Evolutionary conservation across 78 protist genomes (phyloP).

Genomic region (Cavenderia fasciculata): DNA sequence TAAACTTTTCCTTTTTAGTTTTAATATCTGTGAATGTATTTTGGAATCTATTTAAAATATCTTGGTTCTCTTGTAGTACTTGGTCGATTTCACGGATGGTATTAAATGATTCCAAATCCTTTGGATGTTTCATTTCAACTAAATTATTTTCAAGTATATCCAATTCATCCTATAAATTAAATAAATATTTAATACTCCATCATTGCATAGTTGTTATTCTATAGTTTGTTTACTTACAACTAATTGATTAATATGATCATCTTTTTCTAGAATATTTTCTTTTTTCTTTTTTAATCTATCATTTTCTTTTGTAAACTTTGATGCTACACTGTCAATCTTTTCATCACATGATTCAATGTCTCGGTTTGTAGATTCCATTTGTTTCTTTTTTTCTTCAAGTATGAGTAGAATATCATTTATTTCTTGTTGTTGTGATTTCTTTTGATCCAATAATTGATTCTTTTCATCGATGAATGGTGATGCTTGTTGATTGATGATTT

Average conservation of each 20-base stretch:
- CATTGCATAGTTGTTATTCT: no score
- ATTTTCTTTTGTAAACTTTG: conserved; percentile 26
- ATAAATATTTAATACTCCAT: no score
- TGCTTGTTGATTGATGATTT: not conserved
- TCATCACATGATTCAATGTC: not conserved
- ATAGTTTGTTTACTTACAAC: no score
- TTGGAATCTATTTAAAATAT: not conserved
- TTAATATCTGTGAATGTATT: not conserved
- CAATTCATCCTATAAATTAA: no score
- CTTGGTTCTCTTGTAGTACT: not conserved
- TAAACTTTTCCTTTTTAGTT: not conserved
- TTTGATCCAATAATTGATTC: not conserved
- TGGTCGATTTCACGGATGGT: not conserved
- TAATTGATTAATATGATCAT: no score
- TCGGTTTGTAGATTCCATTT: not conserved
- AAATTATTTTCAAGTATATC: not conserved
- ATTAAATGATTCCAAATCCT: conserved; percentile 34
- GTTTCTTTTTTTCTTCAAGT: conserved; percentile 4
- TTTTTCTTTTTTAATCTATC: conserved; percentile 12
- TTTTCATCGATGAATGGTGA: not conserved
- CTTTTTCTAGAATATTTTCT: not conserved
- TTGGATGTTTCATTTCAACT: not conserved
- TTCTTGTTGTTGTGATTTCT: not conserved
- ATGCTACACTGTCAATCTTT: not conserved
- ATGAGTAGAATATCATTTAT: conserved; percentile 4